Evolutionary conservation across 2,329 filamentous ascomycete genomes (phyloP), one percentile per base, ranked within the genome.

Genomic region (Xylaria hypoxylon): DNA sequence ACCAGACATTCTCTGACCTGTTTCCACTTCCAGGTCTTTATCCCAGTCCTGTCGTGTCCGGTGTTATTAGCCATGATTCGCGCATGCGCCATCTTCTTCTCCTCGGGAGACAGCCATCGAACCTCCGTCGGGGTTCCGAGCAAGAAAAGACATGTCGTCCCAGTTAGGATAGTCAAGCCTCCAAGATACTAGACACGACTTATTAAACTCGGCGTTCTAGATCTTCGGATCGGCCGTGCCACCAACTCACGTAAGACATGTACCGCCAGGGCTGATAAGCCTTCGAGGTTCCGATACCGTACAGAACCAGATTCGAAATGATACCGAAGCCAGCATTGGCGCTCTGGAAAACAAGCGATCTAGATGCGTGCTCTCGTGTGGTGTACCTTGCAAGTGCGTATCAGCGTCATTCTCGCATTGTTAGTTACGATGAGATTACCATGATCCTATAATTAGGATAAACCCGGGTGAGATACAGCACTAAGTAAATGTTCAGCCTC

Each of bases 391-490:
- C 68, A 73, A 44, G 19, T 42, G 35, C 35, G 3, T 51, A 31
- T 69, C 19, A 67, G 60, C 24, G 15, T 5, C 35, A 24, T 44
- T 40, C 15, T 59, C 1, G 47, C 6, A 17, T 13, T 38, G 22
- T 3, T 35, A 38, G 44, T 13, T 22, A n/a, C 2, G 40, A n/a
- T n/a, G 24, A n/a, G 2, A 6, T 62, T 60, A 71, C 70, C 68
- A 71, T 55, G 70, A 67, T 24, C 78, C 79, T 8, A 80, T 73
- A 22, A 80, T 74, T 26, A 80, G 73, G 51, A 80, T 77, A 62
- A 80, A 80, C 0, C 79, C 79, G 2, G 78, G 79, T 0, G 77
- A 79, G 26, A 80, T 80, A 65, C 75, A 79, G 64, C 79, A 79
- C 69, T 79, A 44, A 2, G 5, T 22, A 3, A 13, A 31, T 19